phyloP scores from a whole-genome alignment of 441 rosid genomes.

The Mallotus repandus region DNA sequence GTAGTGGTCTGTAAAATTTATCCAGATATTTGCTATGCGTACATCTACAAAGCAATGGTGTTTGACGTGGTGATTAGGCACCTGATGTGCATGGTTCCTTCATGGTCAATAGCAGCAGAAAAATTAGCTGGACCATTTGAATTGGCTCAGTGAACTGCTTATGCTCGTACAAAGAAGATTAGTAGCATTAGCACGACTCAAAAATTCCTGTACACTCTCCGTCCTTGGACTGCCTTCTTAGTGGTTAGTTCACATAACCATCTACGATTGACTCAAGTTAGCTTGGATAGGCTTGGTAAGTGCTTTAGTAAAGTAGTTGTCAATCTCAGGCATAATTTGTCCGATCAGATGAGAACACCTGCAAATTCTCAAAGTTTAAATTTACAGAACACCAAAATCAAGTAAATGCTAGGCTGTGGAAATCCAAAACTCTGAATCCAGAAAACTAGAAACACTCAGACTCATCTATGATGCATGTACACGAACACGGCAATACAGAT shows the following conservation, averaged over 20 bases:
- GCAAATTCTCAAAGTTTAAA: conserved; percentile 28
- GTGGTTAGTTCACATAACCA: conserved; percentile 4
- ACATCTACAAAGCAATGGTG: not conserved
- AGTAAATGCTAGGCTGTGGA: too few species aligned
- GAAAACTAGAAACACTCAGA: too few species aligned
- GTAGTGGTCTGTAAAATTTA: not conserved
- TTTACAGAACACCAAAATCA: not conserved
- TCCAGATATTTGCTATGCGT: not conserved
- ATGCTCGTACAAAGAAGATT: conserved; percentile 12
- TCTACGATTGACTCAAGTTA: conserved; percentile 46
- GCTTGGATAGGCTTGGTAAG: conserved; percentile 52
- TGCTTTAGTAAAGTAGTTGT: conserved; percentile 55
- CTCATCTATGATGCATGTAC: too few species aligned
- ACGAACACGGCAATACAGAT: too few species aligned
- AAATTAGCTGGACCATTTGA: not conserved
- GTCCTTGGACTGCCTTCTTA: conserved; percentile 4
- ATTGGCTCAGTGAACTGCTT: too few species aligned
- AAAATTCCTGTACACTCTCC: conserved; percentile 18
- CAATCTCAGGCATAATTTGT: conserved; percentile 72
- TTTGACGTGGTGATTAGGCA: not conserved
- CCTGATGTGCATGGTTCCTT: not conserved
- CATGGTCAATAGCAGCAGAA: not conserved
- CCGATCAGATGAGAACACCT: conserved; percentile 74
- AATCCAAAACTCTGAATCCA: too few species aligned
- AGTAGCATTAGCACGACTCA: conserved; percentile 12